These are phyloP conservation scores for Lumnitzera racemosa DNA, from an alignment of 345 rosid genomes.

Conservation along the genomic window DNA sequence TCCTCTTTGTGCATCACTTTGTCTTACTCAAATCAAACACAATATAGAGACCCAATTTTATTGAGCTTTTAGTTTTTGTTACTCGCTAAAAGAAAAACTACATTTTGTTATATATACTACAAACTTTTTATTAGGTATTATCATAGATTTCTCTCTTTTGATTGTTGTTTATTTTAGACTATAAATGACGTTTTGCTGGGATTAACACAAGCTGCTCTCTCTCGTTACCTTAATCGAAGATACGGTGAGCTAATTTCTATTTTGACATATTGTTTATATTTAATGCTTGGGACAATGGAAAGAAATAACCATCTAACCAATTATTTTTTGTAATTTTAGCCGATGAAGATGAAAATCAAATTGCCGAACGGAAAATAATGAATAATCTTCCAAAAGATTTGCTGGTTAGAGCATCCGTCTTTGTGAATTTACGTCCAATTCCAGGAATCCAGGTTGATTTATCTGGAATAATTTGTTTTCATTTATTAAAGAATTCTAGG, in stretches of 20 bases:
- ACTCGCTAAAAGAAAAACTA: too few relatives aligned
- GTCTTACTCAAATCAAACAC: too few relatives aligned
- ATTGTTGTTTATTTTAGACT: conserved; percentile 26
- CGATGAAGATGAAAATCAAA: conserved; percentile 10
- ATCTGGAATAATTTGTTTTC: neutral
- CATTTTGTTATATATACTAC: too few relatives aligned
- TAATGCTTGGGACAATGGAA: too few relatives aligned
- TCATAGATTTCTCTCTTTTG: neutral
- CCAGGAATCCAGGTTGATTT: conserved; percentile 36
- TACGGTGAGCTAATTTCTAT: conserved; percentile 22
- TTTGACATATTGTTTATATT: too few relatives aligned
- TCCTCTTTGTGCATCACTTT: too few relatives aligned
- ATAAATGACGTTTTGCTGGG: conserved; percentile 56
- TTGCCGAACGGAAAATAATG: neutral
- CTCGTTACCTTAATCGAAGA: conserved; percentile 40
- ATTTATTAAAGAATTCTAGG: neutral
- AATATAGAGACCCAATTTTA: too few relatives aligned
- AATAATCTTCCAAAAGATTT: conserved; percentile 18
- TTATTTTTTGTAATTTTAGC: too few relatives aligned
- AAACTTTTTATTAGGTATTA: too few relatives aligned
- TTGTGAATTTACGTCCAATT: conserved; percentile 42
- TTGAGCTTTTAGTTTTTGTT: too few relatives aligned
- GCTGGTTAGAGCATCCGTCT: conserved; percentile 34
- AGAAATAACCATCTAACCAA: too few relatives aligned
- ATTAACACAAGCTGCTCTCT: conserved; percentile 51